Base-by-base conservation (phyloP, 345 rosid species). In the Populus davidiana region DNA sequence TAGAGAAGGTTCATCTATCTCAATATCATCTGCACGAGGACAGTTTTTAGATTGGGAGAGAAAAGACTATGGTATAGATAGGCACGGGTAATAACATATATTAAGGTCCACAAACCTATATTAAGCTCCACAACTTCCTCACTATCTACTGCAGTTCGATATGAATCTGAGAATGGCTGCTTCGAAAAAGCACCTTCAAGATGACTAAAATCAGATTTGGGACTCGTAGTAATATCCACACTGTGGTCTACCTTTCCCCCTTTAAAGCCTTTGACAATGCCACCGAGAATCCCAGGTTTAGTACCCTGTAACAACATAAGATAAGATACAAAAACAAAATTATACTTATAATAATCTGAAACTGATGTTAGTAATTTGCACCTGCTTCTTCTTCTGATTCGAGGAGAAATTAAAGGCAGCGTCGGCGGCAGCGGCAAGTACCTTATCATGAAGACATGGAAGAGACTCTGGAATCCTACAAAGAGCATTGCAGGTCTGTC, bases 251-350 rank as follows among this genome's bases (percentile, higher is more conserved):
- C 47, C 43, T 72, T 80, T 59, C 47, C 61, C 41, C 77, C 35
- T 67, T 77, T 81, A 20, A 81, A 72, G 65, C 77, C 80, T 76
- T 68, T 81, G n/a, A 77, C 84, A 9, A 88, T 79, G 33, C 83
- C 86, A 75, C 79, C 80, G 11, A 86, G 80, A 82, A 86, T 83
- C 66, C 88, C 87, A 27, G 83, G 67, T 67, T 84, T 82, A 43
- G 39, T 31, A 47, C 72, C 85, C 91, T 88, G 81, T 21, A 49
- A 68, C 17, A 78, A 78, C 54, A 77, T 20, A 65, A 33, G 56
- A 70, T 72, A 54, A 73, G 77, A 35, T 11, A 61, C 14, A 68
- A 52, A 49, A 31, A n/a, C 20, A 70, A 12, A 76, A 69, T 64
- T 8, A 39, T 8, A 39, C 14, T 25, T 61, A 43, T 14, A 50